These are phyloP conservation scores for Trichoderma hamatum DNA, from an alignment of 2,329 filamentous ascomycete genomes.

Conservation along the genomic window DNA sequence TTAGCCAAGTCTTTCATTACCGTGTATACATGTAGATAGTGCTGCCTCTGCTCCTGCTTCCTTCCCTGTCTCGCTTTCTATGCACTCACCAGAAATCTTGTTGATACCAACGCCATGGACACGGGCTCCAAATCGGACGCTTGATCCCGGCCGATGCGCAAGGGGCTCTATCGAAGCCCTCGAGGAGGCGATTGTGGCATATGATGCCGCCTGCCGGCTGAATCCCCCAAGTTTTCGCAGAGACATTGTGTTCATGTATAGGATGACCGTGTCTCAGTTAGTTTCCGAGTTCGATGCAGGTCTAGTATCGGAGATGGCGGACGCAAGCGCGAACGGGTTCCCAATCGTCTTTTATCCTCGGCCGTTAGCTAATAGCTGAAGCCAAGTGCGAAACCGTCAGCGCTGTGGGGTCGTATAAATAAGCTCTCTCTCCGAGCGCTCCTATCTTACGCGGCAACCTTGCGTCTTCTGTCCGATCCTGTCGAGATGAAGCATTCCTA, in stretches of 20 bases:
- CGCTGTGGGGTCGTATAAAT: constrained; percentile 13
- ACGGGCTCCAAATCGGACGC: constrained; percentile 62
- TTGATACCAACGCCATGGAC: constrained; percentile 63
- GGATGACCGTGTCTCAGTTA: background rate
- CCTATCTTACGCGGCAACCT: background rate
- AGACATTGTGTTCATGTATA: constrained; percentile 3
- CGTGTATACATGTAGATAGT: no score
- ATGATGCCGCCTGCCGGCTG: constrained; percentile 22
- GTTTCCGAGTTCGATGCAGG: background rate
- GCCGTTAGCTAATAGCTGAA: constrained; percentile 1
- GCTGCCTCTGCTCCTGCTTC: constrained; percentile 31
- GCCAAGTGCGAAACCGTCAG: background rate
- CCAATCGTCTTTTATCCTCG: constrained; percentile 4
- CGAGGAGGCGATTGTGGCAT: constrained; percentile 23
- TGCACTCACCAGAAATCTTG: constrained; percentile 59
- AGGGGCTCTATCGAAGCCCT: constrained; percentile 25
- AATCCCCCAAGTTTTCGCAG: background rate
- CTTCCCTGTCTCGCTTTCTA: background rate
- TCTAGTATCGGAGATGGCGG: background rate
- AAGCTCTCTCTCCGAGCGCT: background rate
- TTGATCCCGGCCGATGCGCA: constrained; percentile 36
- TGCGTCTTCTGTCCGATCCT: background rate
- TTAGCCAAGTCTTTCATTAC: background rate
- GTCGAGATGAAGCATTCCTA: background rate
- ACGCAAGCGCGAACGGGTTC: background rate